Evolutionary conservation across 176 grass and related monocot genomes (phyloP).

Genomic region (Microstegium vimineum): DNA sequence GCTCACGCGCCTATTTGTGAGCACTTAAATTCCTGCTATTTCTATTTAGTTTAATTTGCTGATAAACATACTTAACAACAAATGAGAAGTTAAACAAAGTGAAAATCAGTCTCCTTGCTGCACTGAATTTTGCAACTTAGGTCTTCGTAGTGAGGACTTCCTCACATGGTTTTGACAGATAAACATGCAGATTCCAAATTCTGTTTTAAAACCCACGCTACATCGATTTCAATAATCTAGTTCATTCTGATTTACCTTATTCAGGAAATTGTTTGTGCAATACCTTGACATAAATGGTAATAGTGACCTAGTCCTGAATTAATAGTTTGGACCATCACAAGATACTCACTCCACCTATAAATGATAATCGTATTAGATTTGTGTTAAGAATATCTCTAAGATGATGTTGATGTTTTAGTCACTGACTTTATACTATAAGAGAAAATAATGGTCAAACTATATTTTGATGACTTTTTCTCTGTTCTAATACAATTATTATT

Average conservation of each 20-base stretch:
- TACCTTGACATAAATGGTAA: not conserved
- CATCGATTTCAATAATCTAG: not conserved
- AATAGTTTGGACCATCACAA: not conserved
- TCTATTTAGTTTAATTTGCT: not conserved
- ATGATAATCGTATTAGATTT: no score
- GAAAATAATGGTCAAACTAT: no score
- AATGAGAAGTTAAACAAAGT: not conserved
- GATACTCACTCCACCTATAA: no score
- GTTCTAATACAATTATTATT: no score
- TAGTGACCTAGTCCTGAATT: not conserved
- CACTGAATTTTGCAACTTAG: not conserved
- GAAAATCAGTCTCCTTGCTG: not conserved
- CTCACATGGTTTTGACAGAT: not conserved
- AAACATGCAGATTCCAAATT: not conserved
- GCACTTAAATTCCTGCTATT: not conserved
- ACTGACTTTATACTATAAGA: no score
- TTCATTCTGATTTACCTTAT: not conserved
- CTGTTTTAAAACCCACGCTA: not conserved
- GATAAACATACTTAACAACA: not conserved
- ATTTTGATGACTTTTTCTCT: no score
- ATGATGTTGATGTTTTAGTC: no score
- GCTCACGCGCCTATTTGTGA: not conserved
- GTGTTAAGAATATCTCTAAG: no score
- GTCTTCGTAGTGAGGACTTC: not conserved
- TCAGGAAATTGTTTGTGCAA: not conserved